Evolutionary conservation across 345 rosid genomes (phyloP).

Genomic region (Linum lewisii): DNA sequence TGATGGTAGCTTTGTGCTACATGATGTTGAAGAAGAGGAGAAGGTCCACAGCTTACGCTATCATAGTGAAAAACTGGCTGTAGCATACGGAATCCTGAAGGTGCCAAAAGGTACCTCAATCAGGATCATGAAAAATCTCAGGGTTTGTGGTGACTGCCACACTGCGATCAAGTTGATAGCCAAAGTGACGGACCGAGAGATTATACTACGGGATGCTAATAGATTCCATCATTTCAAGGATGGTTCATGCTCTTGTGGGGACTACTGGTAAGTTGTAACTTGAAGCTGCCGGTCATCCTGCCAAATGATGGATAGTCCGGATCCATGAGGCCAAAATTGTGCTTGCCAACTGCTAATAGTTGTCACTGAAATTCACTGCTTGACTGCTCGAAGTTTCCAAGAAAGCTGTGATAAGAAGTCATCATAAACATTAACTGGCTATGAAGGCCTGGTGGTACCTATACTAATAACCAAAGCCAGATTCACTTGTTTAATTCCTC

Average conservation of each 20-base stretch:
- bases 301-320: too few species aligned
- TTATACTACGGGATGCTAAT: constrained; percentile 70
- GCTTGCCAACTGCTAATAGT: too few species aligned
- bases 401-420: too few species aligned
- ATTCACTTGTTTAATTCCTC: background rate
- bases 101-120: constrained; percentile 56
- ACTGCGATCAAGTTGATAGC: constrained; percentile 65
- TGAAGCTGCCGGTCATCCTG: too few species aligned
- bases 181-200: constrained; percentile 51
- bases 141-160: constrained; percentile 80
- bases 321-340: too few species aligned
- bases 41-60: constrained; percentile 45
- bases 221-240: constrained; percentile 73
- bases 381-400: too few species aligned
- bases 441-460: too few species aligned
- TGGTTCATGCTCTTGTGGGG: constrained; percentile 66
- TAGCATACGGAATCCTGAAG: constrained; percentile 74
- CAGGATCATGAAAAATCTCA: constrained; percentile 72
- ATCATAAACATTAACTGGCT: too few species aligned
- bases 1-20: constrained; percentile 64
- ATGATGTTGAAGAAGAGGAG: constrained; percentile 83
- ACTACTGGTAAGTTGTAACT: constrained; percentile 48
- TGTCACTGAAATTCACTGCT: too few species aligned
- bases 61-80: constrained; percentile 72
- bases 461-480: too few species aligned